These are phyloP conservation scores for Dothideomycetes sp. DNA, from an alignment of 2,329 filamentous ascomycete genomes.

Conservation along the genomic window DNA sequence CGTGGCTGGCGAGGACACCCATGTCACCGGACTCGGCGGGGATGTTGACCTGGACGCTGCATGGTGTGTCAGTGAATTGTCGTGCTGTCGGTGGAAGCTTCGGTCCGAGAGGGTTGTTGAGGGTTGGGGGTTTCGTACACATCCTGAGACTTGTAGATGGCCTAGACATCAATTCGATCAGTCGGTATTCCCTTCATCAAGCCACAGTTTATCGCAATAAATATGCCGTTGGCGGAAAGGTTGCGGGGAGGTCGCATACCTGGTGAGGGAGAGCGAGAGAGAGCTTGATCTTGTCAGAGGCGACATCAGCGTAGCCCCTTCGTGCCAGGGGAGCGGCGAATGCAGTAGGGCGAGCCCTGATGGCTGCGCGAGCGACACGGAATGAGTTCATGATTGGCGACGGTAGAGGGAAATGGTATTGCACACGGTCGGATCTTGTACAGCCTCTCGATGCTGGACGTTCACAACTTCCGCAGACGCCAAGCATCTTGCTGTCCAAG, in stretches of 20 bases:
- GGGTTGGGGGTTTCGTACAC: slow-evolving; percentile 45
- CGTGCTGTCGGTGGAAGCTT: neutral
- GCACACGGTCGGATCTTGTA: slow-evolving; percentile 1
- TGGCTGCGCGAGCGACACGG: slow-evolving; percentile 80
- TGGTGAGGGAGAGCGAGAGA: slow-evolving; percentile 95
- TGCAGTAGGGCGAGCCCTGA: slow-evolving; percentile 69
- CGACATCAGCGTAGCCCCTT: slow-evolving; percentile 66
- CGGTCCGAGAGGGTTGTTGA: neutral
- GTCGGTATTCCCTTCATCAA: neutral
- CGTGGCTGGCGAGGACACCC: slow-evolving; percentile 98
- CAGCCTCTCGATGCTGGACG: slow-evolving; percentile 5
- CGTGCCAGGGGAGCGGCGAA: slow-evolving; percentile 59
- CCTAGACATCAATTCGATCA: slow-evolving; percentile 29
- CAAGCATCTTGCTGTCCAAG: too few species aligned
- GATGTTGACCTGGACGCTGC: slow-evolving; percentile 95
- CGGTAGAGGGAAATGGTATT: slow-evolving; percentile 6
- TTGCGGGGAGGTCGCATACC: slow-evolving; percentile 49
- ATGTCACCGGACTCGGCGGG: slow-evolving; percentile 97
- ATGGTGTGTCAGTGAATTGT: slow-evolving; percentile 27
- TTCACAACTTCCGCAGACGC: neutral
- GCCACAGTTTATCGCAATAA: neutral
- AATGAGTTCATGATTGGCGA: slow-evolving; percentile 72
- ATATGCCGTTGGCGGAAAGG: neutral
- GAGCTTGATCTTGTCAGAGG: slow-evolving; percentile 70
- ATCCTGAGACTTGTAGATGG: slow-evolving; percentile 60